Conservation (phyloP, 257 asterid genomes). For the Gardenia jasminoides region DNA sequence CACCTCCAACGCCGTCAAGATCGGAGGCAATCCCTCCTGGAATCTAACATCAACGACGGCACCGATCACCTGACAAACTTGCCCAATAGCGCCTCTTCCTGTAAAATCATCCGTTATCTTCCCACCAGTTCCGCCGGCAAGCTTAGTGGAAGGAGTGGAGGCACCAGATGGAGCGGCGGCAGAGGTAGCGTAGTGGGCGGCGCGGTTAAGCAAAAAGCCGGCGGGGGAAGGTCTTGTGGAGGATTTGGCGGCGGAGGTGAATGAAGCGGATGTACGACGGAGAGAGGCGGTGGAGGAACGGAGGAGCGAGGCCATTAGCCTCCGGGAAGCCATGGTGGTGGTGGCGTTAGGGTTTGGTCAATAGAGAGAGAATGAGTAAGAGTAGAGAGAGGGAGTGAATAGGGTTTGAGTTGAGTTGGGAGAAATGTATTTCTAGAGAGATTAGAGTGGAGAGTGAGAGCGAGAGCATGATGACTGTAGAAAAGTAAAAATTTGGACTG, state of each 20-base stretch:
- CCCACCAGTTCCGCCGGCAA: slow-evolving; percentile 42
- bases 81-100: slow-evolving; percentile 67
- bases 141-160: slow-evolving; percentile 34
- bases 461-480: background rate
- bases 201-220: slow-evolving; percentile 71
- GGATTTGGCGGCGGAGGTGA: slow-evolving; percentile 19
- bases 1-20: slow-evolving; percentile 85
- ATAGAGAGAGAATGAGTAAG: slow-evolving; percentile 5
- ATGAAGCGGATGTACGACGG: slow-evolving; percentile 26
- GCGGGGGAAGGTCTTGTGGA: slow-evolving; percentile 46
- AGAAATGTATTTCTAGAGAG: background rate
- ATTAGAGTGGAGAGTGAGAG: slow-evolving; percentile 3
- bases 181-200: slow-evolving; percentile 59
- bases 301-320: slow-evolving; percentile 75
- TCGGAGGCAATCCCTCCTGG: slow-evolving; percentile 83
- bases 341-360: slow-evolving; percentile 21
- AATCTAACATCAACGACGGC: slow-evolving; percentile 93
- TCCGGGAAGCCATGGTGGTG: slow-evolving; percentile 74
- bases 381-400: slow-evolving; percentile 4
- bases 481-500: background rate
- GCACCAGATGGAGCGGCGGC: slow-evolving; percentile 33
- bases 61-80: slow-evolving; percentile 88
- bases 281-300: slow-evolving; percentile 53
- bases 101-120: slow-evolving; percentile 84
- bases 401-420: slow-evolving; percentile 25